Evolutionary conservation across 1,139 yeast genomes (phyloP).

Genomic region (Candida sp.): DNA sequence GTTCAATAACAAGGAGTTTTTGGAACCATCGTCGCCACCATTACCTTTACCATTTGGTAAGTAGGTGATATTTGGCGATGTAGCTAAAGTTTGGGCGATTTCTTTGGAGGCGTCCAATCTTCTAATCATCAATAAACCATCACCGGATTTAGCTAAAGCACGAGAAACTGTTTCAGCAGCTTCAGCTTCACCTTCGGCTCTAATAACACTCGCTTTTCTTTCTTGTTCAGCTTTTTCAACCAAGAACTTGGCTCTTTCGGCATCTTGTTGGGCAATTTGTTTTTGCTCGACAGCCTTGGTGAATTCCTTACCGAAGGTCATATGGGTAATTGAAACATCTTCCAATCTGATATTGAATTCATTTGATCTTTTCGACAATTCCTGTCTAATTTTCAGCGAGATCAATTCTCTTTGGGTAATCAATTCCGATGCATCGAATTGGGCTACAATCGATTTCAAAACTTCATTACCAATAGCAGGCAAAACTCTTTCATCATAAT

Average conservation of each 20-base stretch:
- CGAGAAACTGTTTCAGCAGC: slow-evolving; percentile 94
- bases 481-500: slow-evolving; percentile 94
- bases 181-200: slow-evolving; percentile 99
- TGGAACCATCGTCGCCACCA: slow-evolving; percentile 24
- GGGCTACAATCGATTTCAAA: slow-evolving; percentile 92
- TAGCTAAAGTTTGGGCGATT: slow-evolving; percentile 84
- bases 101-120: slow-evolving; percentile 97
- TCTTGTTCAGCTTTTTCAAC: slow-evolving; percentile 99
- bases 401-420: slow-evolving; percentile 97
- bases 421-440: slow-evolving; percentile 96
- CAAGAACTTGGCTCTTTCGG: slow-evolving; percentile 91
- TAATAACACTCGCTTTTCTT: slow-evolving; percentile 87
- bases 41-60: slow-evolving; percentile 59
- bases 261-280: slow-evolving; percentile 99
- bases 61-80: slow-evolving; percentile 86
- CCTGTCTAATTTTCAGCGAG: slow-evolving; percentile 84
- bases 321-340: slow-evolving; percentile 97
- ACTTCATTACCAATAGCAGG: slow-evolving; percentile 98
- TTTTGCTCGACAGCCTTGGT: slow-evolving; percentile 99
- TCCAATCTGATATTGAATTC: slow-evolving; percentile 92
- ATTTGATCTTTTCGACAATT: slow-evolving; percentile 75
- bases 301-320: slow-evolving; percentile 96
- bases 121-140: slow-evolving; percentile 90
- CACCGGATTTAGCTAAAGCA: slow-evolving; percentile 94
- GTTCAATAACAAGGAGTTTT: slow-evolving; percentile 38